phyloP scores from a whole-genome alignment of 1,284 basidiomycete genomes.

The Schizophyllum commune region DNA sequence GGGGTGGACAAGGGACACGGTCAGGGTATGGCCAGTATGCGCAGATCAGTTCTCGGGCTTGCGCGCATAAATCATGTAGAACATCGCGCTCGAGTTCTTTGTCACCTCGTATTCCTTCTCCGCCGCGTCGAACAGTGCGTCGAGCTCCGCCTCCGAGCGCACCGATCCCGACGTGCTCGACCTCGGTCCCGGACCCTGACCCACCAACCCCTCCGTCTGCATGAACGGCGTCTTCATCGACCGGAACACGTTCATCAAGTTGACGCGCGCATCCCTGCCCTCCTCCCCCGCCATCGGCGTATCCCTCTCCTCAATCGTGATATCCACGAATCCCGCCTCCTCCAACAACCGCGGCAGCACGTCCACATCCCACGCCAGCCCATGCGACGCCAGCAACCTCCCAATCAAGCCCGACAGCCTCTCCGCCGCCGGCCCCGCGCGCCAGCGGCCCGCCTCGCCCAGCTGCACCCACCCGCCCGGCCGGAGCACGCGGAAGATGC shows the following conservation, averaged over 20 bases:
- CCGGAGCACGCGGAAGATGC: conserved; percentile 18
- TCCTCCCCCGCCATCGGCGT: conserved; percentile 9
- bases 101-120: conserved; percentile 11
- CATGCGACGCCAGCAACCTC: conserved; percentile 1
- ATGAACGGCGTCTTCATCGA: conserved; percentile 12
- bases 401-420: conserved; percentile 5
- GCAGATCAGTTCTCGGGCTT: neutral
- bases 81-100: neutral
- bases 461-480: conserved; percentile 22
- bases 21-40: no score
- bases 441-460: conserved; percentile 6
- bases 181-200: no score
- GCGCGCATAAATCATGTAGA: neutral
- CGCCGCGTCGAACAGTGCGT: conserved; percentile 9
- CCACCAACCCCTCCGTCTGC: conserved; percentile 8
- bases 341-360: conserved; percentile 7
- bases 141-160: conserved; percentile 11
- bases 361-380: conserved; percentile 7
- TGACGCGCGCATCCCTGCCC: conserved; percentile 8
- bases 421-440: conserved; percentile 8
- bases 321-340: conserved; percentile 12
- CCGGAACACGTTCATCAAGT: conserved; percentile 6
- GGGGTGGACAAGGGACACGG: no score
- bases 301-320: conserved; percentile 9
- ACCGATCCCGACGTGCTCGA: conserved; percentile 7